phyloP scores from a whole-genome alignment of 2,329 filamentous ascomycete species.

The Aspergillus sp. region DNA sequence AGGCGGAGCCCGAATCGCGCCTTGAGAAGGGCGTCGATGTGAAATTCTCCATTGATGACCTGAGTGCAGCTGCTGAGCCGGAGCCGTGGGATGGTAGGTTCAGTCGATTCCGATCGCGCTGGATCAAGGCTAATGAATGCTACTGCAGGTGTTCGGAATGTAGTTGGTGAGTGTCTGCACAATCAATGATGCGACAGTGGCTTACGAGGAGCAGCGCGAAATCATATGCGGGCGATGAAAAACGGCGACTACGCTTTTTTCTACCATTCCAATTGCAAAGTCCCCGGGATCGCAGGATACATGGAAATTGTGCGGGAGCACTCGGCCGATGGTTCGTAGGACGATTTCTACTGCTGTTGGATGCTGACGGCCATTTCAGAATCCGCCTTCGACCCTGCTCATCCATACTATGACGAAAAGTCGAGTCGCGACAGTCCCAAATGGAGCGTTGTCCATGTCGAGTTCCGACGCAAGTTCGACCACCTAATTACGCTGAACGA shows the following conservation, averaged over 20 bases:
- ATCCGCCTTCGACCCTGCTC: constrained; percentile 59
- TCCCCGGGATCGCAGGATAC: constrained; percentile 74
- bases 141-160: constrained; percentile 40
- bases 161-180: constrained; percentile 25
- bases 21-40: constrained; percentile 81
- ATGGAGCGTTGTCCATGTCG: constrained; percentile 85
- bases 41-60: constrained; percentile 87
- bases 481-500: constrained; percentile 61
- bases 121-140: constrained; percentile 4
- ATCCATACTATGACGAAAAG: constrained; percentile 76
- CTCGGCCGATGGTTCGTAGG: constrained; percentile 59
- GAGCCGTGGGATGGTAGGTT: constrained; percentile 86
- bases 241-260: constrained; percentile 90
- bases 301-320: constrained; percentile 86
- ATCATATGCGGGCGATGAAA: constrained; percentile 86
- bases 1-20: constrained; percentile 79
- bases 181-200: not conserved
- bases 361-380: constrained; percentile 34
- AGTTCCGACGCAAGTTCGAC: constrained; percentile 74
- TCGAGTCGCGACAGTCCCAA: constrained; percentile 60
- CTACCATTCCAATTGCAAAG: constrained; percentile 90
- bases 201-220: constrained; percentile 51
- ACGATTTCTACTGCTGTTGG: not conserved
- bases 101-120: constrained; percentile 12
- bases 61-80: constrained; percentile 60